Evolutionary conservation across 768 basidiomycete species (phyloP), one percentile per base, ranked within the genome.

Genomic region (Infundibulicybe gibba): DNA sequence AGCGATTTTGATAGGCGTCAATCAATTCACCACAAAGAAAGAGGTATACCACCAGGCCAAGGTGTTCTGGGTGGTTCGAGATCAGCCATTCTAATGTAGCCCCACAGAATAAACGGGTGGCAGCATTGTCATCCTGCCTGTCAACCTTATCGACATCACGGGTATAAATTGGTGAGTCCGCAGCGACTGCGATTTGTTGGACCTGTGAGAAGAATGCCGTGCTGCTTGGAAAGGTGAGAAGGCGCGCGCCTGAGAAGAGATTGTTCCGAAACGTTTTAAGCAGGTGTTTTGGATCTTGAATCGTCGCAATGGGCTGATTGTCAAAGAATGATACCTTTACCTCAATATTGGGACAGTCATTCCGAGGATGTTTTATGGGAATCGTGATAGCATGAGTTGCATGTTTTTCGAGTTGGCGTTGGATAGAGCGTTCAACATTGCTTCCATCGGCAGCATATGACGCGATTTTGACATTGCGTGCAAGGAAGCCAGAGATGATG

Each of bases 101-200:
- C 0, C 62, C 61, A 6, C 63, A 66, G 48, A 72, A 70, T 0
- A 73, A 57, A 0, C 67, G 61, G 3, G 60, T 47, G 0, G 71
- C 71, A 0, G 73, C 74, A 53, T 60, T 59, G 48, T 76, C 71
- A 48, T 75, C 74, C 52, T 76, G 74, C 0, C 64, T 52, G 41
- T 75, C 70, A 0, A 70, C 25, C 38, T 66, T 67, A 12, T 64
- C 59, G 20, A 43, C 30, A 17, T 66, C 63, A 11, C 8, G 35
- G 42, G 48, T 62, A 0, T 66, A 35, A 1, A 60, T 62, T 4
- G 59, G 49, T 10, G n/a, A n/a, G n/a, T 44, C 50, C 10, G 35
- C 37, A 12, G 50, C 49, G 10, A 41, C 37, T 10, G 58, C 56
- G 16, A 65, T 44, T 1, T 49, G 37, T 0, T 47, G 54, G 9